Base-by-base conservation (phyloP, 768 basidiomycete species). In the Suillus paluster region DNA sequence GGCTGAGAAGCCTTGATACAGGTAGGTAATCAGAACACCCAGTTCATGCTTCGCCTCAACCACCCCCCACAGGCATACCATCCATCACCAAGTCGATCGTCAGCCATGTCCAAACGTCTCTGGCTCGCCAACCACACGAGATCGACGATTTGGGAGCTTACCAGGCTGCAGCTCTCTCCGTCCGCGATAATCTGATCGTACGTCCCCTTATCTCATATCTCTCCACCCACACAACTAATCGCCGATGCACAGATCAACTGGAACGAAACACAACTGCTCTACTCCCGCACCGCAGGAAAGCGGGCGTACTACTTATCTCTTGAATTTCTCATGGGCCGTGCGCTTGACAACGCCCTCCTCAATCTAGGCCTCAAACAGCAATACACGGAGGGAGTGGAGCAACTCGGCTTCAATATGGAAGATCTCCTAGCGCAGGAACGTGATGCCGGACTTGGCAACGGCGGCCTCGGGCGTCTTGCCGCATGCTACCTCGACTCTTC, bases 401-500 rank as follows among this genome's bases (percentile, higher is more conserved):
- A 86, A 63, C 91, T 99, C 64, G 97, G 97, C 2, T 99, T 98
- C 79, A 86, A 81, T 71, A 84, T 96, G 64, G 94, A 95, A 74
- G 94, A 96, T 68, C 77, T 96, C 49, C 79, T 97, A 57, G 91
- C 90, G 50, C 81, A 90, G 70, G 97, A 99, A 74, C 89, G 96
- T 54, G 97, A 99, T 70, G 95, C 97, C 1, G 97, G 87, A 9
- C 84, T 98, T 12, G 97, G 97, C 6, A 97, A 98, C 73, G 96
- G 96, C 66, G 97, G 97, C 61, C 84, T 98, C 10, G 97, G 97
- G 0, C 92, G 97, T 34, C 86, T 99, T 49, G 97, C 97, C 1
- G 97, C 97, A 1, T 99, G 97, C 79, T 99, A 98, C 73, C 86
- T 97, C 57, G 96, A 98, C 71, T 94, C 92, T n/a, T 86, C 88